Conservation (phyloP, 768 basidiomycete species). For the Lyophyllum shimeji region DNA sequence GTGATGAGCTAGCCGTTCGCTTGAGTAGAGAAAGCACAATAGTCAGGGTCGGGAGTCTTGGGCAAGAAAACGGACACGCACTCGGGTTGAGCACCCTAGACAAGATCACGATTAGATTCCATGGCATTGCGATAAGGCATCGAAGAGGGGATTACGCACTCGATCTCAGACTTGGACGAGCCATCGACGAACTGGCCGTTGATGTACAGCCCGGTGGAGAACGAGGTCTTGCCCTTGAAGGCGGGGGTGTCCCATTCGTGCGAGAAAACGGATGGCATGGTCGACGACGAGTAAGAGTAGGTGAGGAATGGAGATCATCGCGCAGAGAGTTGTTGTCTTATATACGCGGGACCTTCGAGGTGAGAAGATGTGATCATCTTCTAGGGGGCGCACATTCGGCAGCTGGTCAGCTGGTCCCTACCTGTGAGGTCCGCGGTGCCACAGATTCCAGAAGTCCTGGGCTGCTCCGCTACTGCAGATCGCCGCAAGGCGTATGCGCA, state of each 20-base stretch:
- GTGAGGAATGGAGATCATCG: too few species aligned
- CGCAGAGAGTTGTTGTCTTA: neutral
- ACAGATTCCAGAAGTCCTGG: too few species aligned
- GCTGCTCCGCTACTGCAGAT: too few species aligned
- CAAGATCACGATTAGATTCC: conserved; percentile 1
- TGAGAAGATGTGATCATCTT: neutral
- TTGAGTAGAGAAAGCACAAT: too few species aligned
- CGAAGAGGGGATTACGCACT: conserved; percentile 39
- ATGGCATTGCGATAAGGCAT: neutral
- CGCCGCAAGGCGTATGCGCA: too few species aligned
- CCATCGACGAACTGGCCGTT: conserved; percentile 66
- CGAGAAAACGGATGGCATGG: conserved; percentile 34
- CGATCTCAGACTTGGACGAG: conserved; percentile 51
- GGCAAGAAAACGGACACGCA: too few species aligned
- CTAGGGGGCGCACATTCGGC: neutral
- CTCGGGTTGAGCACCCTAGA: conserved; percentile 60
- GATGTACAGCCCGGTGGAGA: conserved; percentile 75
- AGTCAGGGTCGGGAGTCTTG: too few species aligned
- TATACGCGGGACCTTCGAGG: neutral
- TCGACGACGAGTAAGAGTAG: neutral
- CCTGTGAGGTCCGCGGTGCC: neutral
- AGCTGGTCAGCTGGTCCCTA: neutral
- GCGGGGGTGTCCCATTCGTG: conserved; percentile 52
- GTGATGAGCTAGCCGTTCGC: conserved; percentile 67
- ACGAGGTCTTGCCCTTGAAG: conserved; percentile 59